Evolutionary conservation across 2,329 filamentous ascomycete species (phyloP).

Genomic region (Aspergillus brunneoviolaceus): DNA sequence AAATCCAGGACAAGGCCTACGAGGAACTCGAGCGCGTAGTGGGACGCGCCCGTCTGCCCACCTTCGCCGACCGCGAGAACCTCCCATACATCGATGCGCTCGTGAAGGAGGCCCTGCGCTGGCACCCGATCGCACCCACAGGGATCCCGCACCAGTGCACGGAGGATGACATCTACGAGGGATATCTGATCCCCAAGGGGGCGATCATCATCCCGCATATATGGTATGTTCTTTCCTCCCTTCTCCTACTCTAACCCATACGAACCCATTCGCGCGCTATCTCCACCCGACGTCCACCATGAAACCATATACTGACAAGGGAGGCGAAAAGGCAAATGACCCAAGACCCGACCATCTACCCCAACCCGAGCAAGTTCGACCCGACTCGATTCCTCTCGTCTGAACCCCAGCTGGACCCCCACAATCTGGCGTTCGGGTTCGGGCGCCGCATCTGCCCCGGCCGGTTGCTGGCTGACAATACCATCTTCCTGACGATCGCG

Average conservation of each 20-base stretch:
- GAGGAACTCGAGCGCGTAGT: slow-evolving; percentile 43
- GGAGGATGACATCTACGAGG: slow-evolving; percentile 27
- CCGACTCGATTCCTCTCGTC: slow-evolving; percentile 45
- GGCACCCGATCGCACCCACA: slow-evolving; percentile 37
- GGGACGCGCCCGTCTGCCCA: slow-evolving; percentile 33
- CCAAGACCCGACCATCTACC: slow-evolving; percentile 40
- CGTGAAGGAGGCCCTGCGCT: slow-evolving; percentile 40
- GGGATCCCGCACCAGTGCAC: slow-evolving; percentile 31
- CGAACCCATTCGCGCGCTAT: not conserved
- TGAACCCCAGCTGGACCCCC: slow-evolving; percentile 39
- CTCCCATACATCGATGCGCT: slow-evolving; percentile 42
- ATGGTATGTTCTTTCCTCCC: slow-evolving; percentile 30
- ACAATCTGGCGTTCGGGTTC: slow-evolving; percentile 35
- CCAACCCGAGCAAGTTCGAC: slow-evolving; percentile 40
- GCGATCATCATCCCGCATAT: slow-evolving; percentile 36
- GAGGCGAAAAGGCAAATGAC: slow-evolving; percentile 38
- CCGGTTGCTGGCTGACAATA: slow-evolving; percentile 43
- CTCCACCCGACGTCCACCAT: not conserved
- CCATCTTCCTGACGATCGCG: slow-evolving; percentile 43
- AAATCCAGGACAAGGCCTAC: slow-evolving; percentile 53
- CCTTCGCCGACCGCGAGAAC: slow-evolving; percentile 37
- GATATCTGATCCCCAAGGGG: slow-evolving; percentile 36
- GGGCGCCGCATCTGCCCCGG: slow-evolving; percentile 47
- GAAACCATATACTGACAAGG: not conserved
- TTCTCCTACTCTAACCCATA: not conserved